phyloP scores from a whole-genome alignment of 83 land plant species.

The Isoetes engelmannii region DNA sequence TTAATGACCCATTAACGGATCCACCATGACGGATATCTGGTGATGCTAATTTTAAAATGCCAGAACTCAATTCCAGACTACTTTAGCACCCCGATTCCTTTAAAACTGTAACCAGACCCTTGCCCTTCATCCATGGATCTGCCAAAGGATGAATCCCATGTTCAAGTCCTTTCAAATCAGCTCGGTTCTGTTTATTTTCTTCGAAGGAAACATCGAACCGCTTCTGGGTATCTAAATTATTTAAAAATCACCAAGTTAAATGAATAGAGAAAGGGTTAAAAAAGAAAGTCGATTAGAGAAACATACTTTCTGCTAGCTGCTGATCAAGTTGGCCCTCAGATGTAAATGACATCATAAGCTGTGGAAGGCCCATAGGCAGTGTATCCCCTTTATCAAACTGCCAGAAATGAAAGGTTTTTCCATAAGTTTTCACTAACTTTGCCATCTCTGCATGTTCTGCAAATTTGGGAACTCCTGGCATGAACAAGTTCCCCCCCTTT shows the following conservation, averaged over 20 bases:
- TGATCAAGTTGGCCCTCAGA: slow-evolving; percentile 70
- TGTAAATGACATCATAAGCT: slow-evolving; percentile 80
- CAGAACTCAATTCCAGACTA: too few relatives aligned
- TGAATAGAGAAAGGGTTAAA: neutral
- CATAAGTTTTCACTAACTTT: slow-evolving; percentile 59
- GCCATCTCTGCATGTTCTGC: slow-evolving; percentile 47
- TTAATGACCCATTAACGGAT: too few relatives aligned
- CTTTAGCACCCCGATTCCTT: slow-evolving; percentile 29
- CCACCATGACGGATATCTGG: too few relatives aligned
- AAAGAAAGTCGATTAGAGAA: neutral
- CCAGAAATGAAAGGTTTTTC: slow-evolving; percentile 88
- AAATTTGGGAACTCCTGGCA: slow-evolving; percentile 64
- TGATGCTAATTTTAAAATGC: too few relatives aligned
- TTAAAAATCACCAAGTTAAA: slow-evolving; percentile 1
- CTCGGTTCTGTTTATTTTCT: slow-evolving; percentile 49
- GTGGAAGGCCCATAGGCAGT: slow-evolving; percentile 76
- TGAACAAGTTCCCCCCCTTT: slow-evolving; percentile 75
- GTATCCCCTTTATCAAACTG: slow-evolving; percentile 73
- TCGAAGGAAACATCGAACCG: slow-evolving; percentile 43
- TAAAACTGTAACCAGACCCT: slow-evolving; percentile 40
- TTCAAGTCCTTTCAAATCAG: slow-evolving; percentile 54
- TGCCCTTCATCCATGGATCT: slow-evolving; percentile 46
- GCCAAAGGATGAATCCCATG: slow-evolving; percentile 65
- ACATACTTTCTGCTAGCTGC: slow-evolving; percentile 40
- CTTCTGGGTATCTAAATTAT: slow-evolving; percentile 47